These are phyloP conservation scores for Bruguiera gymnorhiza DNA, from an alignment of 345 rosid genomes.

Conservation along the genomic window DNA sequence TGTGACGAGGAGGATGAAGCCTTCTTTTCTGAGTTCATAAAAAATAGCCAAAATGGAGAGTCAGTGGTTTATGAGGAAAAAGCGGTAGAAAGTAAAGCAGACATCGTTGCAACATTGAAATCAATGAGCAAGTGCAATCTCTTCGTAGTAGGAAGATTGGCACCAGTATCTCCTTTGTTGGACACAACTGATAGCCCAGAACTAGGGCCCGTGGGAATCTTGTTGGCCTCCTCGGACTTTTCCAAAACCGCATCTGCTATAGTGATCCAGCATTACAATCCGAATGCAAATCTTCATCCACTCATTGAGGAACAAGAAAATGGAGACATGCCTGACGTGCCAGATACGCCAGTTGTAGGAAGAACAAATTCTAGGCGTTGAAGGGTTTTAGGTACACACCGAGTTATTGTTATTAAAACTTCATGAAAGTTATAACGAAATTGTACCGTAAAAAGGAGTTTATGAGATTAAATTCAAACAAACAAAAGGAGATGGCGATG, in stretches of 20 bases:
- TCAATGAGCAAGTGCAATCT: conserved; percentile 37
- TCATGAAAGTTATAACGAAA: no score
- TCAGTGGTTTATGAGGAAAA: conserved; percentile 35
- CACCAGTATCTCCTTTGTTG: conserved; percentile 28
- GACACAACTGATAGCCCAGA: conserved; percentile 39
- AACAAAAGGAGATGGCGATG: no score
- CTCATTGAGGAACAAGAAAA: conserved; percentile 1
- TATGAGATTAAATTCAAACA: no score
- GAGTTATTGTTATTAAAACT: no score
- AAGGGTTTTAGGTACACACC: no score
- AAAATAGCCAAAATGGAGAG: conserved; percentile 20
- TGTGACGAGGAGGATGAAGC: conserved; percentile 23
- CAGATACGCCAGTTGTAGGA: background rate
- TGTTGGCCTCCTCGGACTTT: conserved; percentile 44
- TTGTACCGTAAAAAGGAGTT: no score
- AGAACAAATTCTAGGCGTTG: no score
- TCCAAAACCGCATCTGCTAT: conserved; percentile 43
- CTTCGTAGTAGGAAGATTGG: conserved; percentile 42
- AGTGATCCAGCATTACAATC: conserved; percentile 36
- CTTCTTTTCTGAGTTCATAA: conserved; percentile 29
- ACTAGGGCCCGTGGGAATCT: conserved; percentile 46
- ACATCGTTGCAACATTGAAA: conserved; percentile 25
- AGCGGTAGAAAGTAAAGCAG: conserved; percentile 34
- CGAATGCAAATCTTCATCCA: conserved; percentile 5
- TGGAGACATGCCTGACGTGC: background rate